Evolutionary conservation across 2,329 filamentous ascomycete species (phyloP).

Genomic region (Alternaria arbusti): DNA sequence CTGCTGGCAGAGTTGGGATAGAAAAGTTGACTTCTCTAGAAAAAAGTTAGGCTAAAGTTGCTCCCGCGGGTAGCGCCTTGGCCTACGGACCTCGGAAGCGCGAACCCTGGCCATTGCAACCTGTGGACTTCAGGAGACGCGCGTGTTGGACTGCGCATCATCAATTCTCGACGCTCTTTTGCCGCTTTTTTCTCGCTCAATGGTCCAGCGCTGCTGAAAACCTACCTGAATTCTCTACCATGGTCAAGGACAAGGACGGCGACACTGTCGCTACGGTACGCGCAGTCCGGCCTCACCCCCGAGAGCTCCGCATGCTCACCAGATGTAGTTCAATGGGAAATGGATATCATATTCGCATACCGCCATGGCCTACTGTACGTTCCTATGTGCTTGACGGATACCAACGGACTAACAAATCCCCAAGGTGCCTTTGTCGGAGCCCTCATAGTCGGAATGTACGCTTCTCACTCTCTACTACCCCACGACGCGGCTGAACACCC

Average conservation of each 20-base stretch:
- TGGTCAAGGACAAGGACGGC: slow-evolving; percentile 69
- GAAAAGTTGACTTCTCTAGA: slow-evolving; percentile 26
- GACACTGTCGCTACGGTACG: slow-evolving; percentile 66
- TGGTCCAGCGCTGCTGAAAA: slow-evolving; percentile 13
- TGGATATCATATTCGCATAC: slow-evolving; percentile 94
- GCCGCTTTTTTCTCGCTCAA: slow-evolving; percentile 26
- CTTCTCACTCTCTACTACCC: slow-evolving; percentile 1
- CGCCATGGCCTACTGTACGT: slow-evolving; percentile 74
- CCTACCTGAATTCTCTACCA: slow-evolving; percentile 35
- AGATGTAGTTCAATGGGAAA: slow-evolving; percentile 73
- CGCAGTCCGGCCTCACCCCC: slow-evolving; percentile 31
- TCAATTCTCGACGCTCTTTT: slow-evolving; percentile 40
- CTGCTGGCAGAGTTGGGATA: slow-evolving; percentile 16
- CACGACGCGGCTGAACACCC: slow-evolving; percentile 29
- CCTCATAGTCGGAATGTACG: slow-evolving; percentile 72
- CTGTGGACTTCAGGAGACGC: slow-evolving; percentile 36
- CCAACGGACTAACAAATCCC: slow-evolving; percentile 16
- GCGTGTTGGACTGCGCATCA: slow-evolving; percentile 17
- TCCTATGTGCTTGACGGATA: neutral
- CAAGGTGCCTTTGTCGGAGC: slow-evolving; percentile 85
- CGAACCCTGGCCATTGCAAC: slow-evolving; percentile 26
- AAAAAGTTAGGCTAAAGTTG: slow-evolving; percentile 25
- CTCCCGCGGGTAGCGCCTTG: slow-evolving; percentile 29
- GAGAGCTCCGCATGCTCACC: slow-evolving; percentile 40
- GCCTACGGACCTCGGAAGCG: slow-evolving; percentile 25